Percentiles rank a stretch among this genome's conserved stretches.
Conservation (phyloP, 805 yeast genomes). For the Millerozyma miso region DNA sequence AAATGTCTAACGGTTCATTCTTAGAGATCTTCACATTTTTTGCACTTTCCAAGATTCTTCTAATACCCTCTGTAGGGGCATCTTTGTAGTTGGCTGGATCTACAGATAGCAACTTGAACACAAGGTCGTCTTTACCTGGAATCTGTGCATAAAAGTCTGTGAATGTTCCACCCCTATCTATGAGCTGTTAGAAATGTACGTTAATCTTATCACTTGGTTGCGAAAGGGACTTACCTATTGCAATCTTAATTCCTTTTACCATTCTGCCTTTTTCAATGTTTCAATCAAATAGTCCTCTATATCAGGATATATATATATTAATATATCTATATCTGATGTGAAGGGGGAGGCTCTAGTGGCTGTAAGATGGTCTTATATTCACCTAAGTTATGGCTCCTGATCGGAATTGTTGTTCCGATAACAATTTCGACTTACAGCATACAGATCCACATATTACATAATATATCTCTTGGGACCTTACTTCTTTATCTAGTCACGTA, state of each 20-base stretch:
- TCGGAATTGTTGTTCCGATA: background rate
- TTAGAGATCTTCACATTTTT: constrained; percentile 48
- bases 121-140: constrained; percentile 50
- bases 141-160: constrained; percentile 57
- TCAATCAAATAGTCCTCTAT: background rate
- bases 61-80: constrained; percentile 87
- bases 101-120: constrained; percentile 73
- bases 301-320: no score
- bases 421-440: background rate
- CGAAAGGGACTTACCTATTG: constrained; percentile 3
- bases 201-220: background rate
- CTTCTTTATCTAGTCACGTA: background rate
- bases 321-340: background rate
- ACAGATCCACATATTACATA: background rate
- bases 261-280: background rate
- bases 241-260: constrained; percentile 4
- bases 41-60: constrained; percentile 62
- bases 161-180: constrained; percentile 73
- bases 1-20: constrained; percentile 46
- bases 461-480: background rate
- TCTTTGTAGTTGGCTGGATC: constrained; percentile 81
- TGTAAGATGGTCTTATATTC: background rate
- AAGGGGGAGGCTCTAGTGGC: background rate
- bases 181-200: constrained; percentile 3
- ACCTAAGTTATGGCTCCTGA: background rate